Conservation (phyloP, 768 basidiomycete species). For the Scleroderma bovista region DNA sequence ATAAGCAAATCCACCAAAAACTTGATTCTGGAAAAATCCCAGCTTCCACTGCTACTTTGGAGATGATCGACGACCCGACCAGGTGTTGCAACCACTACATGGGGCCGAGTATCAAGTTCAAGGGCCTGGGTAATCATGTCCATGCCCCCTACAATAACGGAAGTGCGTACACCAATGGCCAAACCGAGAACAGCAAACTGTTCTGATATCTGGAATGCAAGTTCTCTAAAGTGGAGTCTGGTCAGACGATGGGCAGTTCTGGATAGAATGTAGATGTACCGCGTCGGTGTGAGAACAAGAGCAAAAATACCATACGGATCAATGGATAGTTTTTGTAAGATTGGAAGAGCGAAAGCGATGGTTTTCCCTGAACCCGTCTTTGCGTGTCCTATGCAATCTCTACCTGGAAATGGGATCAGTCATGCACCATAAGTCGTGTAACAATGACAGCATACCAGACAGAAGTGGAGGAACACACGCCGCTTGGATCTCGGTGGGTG, state of each 20-base stretch:
- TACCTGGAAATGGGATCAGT: conserved; percentile 44
- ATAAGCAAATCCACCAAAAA: conserved; percentile 57
- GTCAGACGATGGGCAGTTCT: neutral
- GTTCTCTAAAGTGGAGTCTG: conserved; percentile 54
- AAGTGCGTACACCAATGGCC: conserved; percentile 74
- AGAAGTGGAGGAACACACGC: conserved; percentile 89
- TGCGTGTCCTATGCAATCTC: conserved; percentile 96
- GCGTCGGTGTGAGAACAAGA: conserved; percentile 88
- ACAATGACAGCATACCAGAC: conserved; percentile 42
- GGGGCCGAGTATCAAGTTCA: conserved; percentile 80
- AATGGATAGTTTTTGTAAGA: conserved; percentile 77
- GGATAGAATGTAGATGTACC: conserved; percentile 43
- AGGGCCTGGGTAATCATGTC: conserved; percentile 95
- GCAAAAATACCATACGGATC: conserved; percentile 97
- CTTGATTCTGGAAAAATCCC: conserved; percentile 80
- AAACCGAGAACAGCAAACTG: conserved; percentile 91
- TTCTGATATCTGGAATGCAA: conserved; percentile 96
- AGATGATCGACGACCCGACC: conserved; percentile 92
- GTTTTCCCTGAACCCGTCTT: conserved; percentile 99
- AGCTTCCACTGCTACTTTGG: conserved; percentile 65
- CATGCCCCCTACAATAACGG: conserved; percentile 95
- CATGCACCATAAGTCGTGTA: neutral
- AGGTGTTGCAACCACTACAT: conserved; percentile 93
- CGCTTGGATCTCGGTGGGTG: conserved; percentile 82
- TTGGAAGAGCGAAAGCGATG: conserved; percentile 93